These are phyloP conservation scores for Ambrosia artemisiifolia DNA, from an alignment of 129 eudicot species.

Conservation along the genomic window DNA sequence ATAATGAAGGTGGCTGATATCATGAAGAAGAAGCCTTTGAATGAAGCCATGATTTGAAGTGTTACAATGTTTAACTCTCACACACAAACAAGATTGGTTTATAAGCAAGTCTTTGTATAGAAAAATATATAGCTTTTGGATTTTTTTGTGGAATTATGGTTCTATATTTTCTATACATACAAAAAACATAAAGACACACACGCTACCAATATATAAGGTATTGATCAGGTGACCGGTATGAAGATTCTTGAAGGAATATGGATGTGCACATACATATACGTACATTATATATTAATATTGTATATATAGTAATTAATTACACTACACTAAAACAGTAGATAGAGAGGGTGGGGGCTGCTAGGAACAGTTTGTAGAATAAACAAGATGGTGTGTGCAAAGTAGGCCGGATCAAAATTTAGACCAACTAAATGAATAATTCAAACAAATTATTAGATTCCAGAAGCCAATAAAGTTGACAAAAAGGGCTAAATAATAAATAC, in stretches of 20 bases:
- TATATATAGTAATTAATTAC: no score
- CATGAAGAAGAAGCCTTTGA: constrained; percentile 36
- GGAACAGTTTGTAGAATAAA: neutral
- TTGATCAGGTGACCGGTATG: no score
- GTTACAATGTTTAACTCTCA: neutral
- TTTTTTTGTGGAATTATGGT: neutral
- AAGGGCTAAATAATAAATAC: constrained; percentile 6
- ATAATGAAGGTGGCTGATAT: constrained; percentile 25
- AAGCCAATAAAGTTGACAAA: constrained; percentile 28
- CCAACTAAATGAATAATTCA: constrained; percentile 22
- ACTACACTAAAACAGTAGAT: no score
- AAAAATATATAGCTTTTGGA: no score
- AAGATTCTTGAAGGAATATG: no score
- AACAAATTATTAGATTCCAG: neutral
- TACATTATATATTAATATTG: no score
- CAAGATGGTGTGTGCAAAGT: neutral
- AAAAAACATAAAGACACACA: no score
- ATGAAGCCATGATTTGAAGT: constrained; percentile 11
- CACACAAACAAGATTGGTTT: constrained; percentile 1
- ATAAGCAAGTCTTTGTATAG: no score
- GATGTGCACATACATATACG: no score
- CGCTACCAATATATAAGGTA: no score
- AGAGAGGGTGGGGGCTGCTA: no score
- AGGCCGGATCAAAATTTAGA: constrained; percentile 5
- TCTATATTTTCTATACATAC: neutral